Evolutionary conservation across 1,284 basidiomycete genomes (phyloP), one percentile per base, ranked within the genome.

Genomic region (Volvariella surrecta): DNA sequence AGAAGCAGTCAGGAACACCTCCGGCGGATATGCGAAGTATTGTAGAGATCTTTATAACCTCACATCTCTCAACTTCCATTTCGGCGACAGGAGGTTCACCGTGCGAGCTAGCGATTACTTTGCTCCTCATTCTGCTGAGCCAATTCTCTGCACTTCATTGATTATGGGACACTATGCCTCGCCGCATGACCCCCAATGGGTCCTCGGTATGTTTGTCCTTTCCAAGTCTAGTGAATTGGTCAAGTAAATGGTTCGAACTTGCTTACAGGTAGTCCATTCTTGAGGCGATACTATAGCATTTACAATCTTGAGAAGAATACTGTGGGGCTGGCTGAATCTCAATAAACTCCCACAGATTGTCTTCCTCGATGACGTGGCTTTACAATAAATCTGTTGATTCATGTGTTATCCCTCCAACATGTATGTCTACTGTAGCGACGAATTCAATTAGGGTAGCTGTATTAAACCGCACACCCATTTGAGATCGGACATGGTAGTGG

Each of bases 141-240:
- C 24, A 6, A 11, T 6, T 6, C 6, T 28, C 24, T 99, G 95
- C 63, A 88, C 98, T 52, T 95, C 91, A 20, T 71, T 92, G 16
- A 98, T 99, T 74, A 90, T 82, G 44, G 90, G 89, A 32, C 67
- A 96, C 66, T 92, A 97, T 62, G 85, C 97, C 63, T 62, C 92
- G 32, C 91, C 91, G 7, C 80, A 86, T 52, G 87, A 88, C 44
- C 71, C 82, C 31, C 71, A 98, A 50, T 97, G 93, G 91, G 95
- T 98, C 58, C 72, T 97, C 53, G 94, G 93, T 82, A 67, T 60
- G 76, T 68, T 8, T n/a, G 31, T 40, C 28, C 16, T 4, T 34
- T 18, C 6, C 24, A 9, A 18, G 17, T 18, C 19, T 32, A 40
- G 11, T 17, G 15, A 16, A 20, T 37, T 15, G 31, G 32, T 46